Conservation (phyloP, 75 land plant species). For the Isoetes taiwanensis region DNA sequence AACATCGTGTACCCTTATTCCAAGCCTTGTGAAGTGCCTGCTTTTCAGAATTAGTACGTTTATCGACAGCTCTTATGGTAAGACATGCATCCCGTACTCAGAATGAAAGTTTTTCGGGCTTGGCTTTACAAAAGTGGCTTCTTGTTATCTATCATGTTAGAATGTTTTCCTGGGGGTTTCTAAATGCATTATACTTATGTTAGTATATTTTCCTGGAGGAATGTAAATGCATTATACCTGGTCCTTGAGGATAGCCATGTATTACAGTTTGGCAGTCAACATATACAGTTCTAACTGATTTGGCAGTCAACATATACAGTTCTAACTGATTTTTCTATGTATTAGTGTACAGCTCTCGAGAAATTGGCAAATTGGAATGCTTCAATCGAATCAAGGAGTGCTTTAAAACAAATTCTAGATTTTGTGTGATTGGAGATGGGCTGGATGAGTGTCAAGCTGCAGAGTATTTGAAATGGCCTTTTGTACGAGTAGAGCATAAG, state of each 20-base stretch:
- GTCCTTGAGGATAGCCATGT: too few species aligned
- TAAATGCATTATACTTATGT: too few species aligned
- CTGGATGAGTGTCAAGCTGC: conserved; percentile 84
- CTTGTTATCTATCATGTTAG: too few species aligned
- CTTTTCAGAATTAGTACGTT: conserved; percentile 50
- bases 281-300: too few species aligned
- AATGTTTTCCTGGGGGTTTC: too few species aligned
- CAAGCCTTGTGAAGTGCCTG: conserved; percentile 76
- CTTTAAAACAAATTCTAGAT: conserved; percentile 31
- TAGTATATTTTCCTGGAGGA: too few species aligned
- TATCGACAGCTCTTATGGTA: conserved; percentile 50
- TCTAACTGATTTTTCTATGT: too few species aligned
- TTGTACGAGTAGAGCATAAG: conserved; percentile 40
- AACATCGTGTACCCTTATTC: conserved; percentile 69
- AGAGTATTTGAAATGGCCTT: conserved; percentile 60
- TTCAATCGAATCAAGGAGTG: conserved; percentile 58
- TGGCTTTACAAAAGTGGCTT: too few species aligned
- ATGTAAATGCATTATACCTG: too few species aligned
- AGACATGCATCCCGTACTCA: conserved; percentile 8
- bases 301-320: too few species aligned
- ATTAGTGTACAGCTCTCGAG: conserved; percentile 94
- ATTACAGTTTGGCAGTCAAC: too few species aligned
- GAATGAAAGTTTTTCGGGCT: too few species aligned
- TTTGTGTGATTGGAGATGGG: conserved; percentile 84
- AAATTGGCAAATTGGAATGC: conserved; percentile 72